A percentile compares a stretch with the other conserved stretches of the same genome.
phyloP scores from a whole-genome alignment of 768 basidiomycete genomes.

The Mycena sanguinolenta region DNA sequence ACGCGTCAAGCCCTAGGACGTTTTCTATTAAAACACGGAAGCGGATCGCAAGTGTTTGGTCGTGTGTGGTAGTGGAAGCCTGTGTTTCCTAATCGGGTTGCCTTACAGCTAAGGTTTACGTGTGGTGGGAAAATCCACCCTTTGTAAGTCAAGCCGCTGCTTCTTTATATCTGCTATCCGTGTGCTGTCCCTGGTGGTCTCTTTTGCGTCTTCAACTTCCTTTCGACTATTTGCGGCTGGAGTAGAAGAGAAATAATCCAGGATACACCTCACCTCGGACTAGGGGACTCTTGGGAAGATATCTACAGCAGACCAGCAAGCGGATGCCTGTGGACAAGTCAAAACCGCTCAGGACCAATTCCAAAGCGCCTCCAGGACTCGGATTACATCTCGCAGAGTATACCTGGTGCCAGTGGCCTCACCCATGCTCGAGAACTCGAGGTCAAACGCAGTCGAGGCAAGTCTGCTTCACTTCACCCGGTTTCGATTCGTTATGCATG shows the following conservation, averaged over 20 bases:
- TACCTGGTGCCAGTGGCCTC: constrained; percentile 21
- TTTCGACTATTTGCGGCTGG: too few species aligned
- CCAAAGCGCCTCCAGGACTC: constrained; percentile 68
- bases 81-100: background rate
- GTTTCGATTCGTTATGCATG: constrained; percentile 13
- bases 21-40: background rate
- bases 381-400: constrained; percentile 55
- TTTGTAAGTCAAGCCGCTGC: background rate
- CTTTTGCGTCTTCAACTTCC: background rate
- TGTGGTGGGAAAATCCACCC: constrained; percentile 20
- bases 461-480: constrained; percentile 29
- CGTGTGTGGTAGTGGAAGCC: background rate
- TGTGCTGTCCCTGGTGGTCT: background rate
- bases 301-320: background rate
- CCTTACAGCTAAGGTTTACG: background rate
- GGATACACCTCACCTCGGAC: background rate
- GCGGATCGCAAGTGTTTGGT: background rate
- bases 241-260: too few species aligned
- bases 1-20: too few species aligned
- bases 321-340: constrained; percentile 67
- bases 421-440: constrained; percentile 77
- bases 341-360: constrained; percentile 59
- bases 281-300: background rate
- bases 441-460: constrained; percentile 77
- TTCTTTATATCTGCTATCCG: constrained; percentile 18